Percentiles rank a stretch among this genome's conserved stretches.
Conservation (phyloP, 768 basidiomycete species). For the Dacryopinax spathularia region DNA sequence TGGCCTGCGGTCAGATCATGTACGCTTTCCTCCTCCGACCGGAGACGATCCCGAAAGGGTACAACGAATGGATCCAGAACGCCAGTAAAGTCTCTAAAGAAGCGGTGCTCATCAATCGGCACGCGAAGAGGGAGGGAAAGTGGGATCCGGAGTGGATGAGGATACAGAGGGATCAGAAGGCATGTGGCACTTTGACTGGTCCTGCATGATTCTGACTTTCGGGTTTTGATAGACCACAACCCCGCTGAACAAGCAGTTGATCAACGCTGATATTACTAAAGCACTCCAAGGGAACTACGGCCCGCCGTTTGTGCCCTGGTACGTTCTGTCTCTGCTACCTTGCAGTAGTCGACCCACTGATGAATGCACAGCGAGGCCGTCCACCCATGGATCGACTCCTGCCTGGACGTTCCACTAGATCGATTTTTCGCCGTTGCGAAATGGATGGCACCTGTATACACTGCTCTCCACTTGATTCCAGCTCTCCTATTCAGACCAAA, state of each 20-base stretch:
- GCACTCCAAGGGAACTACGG: slow-evolving; percentile 30
- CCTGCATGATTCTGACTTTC: not conserved
- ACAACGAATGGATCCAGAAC: slow-evolving; percentile 56
- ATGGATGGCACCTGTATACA: slow-evolving; percentile 66
- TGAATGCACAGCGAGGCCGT: slow-evolving; percentile 38
- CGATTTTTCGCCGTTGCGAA: slow-evolving; percentile 69
- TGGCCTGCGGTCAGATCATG: slow-evolving; percentile 78
- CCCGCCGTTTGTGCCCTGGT: slow-evolving; percentile 25
- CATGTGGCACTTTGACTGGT: slow-evolving; percentile 18
- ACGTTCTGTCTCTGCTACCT: slow-evolving; percentile 2
- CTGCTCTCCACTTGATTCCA: slow-evolving; percentile 81
- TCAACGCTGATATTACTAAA: not conserved
- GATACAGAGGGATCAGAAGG: slow-evolving; percentile 35
- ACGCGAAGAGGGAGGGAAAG: slow-evolving; percentile 42
- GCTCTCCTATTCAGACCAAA: slow-evolving; percentile 66
- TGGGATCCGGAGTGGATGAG: slow-evolving; percentile 48
- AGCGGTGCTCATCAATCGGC: slow-evolving; percentile 45
- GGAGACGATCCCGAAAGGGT: slow-evolving; percentile 70
- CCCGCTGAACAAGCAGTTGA: not conserved
- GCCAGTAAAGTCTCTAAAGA: slow-evolving; percentile 51
- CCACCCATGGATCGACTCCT: slow-evolving; percentile 59
- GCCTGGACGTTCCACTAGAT: slow-evolving; percentile 43
- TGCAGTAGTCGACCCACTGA: not conserved
- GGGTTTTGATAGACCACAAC: not conserved
- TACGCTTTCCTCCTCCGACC: slow-evolving; percentile 65